A percentile compares a stretch with the other conserved stretches of the same genome.
Evolutionary conservation across 805 yeast genomes (phyloP).

Genomic region (Clavispora vitiphila): DNA sequence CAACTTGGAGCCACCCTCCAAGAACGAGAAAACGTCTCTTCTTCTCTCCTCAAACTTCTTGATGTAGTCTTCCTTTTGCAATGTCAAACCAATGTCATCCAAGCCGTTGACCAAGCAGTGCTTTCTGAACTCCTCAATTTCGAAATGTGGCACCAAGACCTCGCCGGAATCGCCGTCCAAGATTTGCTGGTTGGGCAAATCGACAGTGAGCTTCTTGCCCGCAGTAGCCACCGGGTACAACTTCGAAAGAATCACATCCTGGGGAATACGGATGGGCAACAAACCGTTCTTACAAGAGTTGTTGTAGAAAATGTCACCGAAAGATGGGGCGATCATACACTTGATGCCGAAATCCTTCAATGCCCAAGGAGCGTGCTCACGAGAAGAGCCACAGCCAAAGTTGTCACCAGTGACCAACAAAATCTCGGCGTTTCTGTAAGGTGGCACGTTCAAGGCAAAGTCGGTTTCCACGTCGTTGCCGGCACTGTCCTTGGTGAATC

Average conservation of each 20-base stretch:
- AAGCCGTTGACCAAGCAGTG: constrained; percentile 92
- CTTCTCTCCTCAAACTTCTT: constrained; percentile 69
- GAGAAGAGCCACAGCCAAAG: constrained; percentile 98
- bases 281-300: constrained; percentile 95
- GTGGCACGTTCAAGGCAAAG: constrained; percentile 80
- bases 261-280: constrained; percentile 87
- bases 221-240: constrained; percentile 75
- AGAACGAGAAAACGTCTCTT: constrained; percentile 78
- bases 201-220: constrained; percentile 70
- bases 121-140: constrained; percentile 86
- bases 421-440: constrained; percentile 75
- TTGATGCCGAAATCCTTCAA: constrained; percentile 95
- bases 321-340: constrained; percentile 94
- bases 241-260: constrained; percentile 63
- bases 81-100: constrained; percentile 93
- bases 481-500: constrained; percentile 58
- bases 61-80: constrained; percentile 82
- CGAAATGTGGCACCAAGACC: constrained; percentile 76
- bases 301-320: constrained; percentile 97
- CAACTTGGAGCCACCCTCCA: constrained; percentile 80
- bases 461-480: constrained; percentile 84
- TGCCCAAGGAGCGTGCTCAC: constrained; percentile 99
- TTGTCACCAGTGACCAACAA: constrained; percentile 92
- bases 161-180: constrained; percentile 54
- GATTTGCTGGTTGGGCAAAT: constrained; percentile 83